Percentiles rank a stretch among this genome's conserved stretches.
phyloP scores from a whole-genome alignment of 139 green algal species.

The Chlorella sorokiniana region DNA sequence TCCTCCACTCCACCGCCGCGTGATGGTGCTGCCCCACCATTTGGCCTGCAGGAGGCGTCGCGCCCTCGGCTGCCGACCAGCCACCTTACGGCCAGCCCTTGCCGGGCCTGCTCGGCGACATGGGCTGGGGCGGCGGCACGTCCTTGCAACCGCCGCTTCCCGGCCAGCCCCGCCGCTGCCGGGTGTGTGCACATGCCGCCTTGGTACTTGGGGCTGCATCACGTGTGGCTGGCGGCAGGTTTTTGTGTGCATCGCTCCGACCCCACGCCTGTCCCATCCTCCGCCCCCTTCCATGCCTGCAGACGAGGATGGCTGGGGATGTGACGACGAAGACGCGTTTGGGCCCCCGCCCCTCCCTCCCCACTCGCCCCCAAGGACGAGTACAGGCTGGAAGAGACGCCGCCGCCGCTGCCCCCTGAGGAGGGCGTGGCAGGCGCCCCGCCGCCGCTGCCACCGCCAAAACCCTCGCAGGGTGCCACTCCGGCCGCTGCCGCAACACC shows the following conservation, averaged over 20 bases:
- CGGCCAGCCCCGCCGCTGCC: constrained; percentile 18
- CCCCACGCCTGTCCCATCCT: no score
- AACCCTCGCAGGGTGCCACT: not conserved
- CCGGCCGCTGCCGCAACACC: not conserved
- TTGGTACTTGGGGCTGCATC: no score
- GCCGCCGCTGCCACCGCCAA: not conserved
- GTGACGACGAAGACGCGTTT: constrained; percentile 8
- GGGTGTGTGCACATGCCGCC: not conserved
- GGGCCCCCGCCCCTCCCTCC: constrained; percentile 31
- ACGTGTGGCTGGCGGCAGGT: no score
- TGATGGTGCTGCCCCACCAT: no score
- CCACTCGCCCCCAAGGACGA: constrained; percentile 21
- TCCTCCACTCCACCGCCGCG: no score
- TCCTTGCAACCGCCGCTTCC: not conserved
- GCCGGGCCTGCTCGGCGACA: not conserved
- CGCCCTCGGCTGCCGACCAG: no score
- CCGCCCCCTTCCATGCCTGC: not conserved
- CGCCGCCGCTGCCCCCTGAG: not conserved
- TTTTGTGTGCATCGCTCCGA: no score
- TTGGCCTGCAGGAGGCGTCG: constrained; percentile 7
- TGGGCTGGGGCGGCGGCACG: not conserved
- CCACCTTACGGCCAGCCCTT: no score
- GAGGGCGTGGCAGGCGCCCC: not conserved
- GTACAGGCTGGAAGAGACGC: not conserved
- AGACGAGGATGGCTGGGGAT: not conserved